phyloP scores from a whole-genome alignment of 2,329 filamentous ascomycete species.

The Botrytis sinoallii region DNA sequence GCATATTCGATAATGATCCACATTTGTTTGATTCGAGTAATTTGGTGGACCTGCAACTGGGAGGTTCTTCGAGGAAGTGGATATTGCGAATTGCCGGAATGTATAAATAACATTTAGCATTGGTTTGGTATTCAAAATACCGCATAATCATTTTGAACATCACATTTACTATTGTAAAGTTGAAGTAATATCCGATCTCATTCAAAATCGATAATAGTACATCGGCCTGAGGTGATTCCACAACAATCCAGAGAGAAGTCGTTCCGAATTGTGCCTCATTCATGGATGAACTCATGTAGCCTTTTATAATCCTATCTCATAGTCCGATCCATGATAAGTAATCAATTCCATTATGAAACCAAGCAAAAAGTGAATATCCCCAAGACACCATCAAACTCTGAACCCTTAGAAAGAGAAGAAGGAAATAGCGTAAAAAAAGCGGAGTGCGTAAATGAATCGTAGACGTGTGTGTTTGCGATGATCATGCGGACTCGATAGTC shows the following conservation, averaged over 20 bases:
- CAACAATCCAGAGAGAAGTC: conserved; percentile 1
- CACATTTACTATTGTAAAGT: conserved; percentile 5
- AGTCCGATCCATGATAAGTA: conserved; percentile 16
- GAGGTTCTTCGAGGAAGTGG: not conserved
- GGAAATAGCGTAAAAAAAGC: conserved; percentile 10
- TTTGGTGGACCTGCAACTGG: not conserved
- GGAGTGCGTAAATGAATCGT: conserved; percentile 6
- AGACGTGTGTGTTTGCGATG: not conserved
- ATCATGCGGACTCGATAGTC: conserved; percentile 40
- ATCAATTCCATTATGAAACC: conserved; percentile 18
- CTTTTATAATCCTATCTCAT: conserved; percentile 10
- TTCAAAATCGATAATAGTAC: conserved; percentile 16
- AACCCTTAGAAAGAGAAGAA: conserved; percentile 15
- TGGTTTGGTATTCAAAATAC: not conserved
- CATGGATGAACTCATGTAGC: conserved; percentile 1
- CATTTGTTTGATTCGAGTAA: not conserved
- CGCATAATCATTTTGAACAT: not conserved
- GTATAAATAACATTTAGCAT: not conserved
- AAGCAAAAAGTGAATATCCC: conserved; percentile 19
- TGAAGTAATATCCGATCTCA: conserved; percentile 11
- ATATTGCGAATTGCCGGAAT: not conserved
- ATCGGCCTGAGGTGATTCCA: conserved; percentile 6
- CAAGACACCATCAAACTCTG: conserved; percentile 18
- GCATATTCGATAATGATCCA: not conserved
- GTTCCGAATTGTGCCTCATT: not conserved